Base-by-base conservation (phyloP, 2,329 filamentous ascomycete species). In the Ambrosiella beaveri region DNA sequence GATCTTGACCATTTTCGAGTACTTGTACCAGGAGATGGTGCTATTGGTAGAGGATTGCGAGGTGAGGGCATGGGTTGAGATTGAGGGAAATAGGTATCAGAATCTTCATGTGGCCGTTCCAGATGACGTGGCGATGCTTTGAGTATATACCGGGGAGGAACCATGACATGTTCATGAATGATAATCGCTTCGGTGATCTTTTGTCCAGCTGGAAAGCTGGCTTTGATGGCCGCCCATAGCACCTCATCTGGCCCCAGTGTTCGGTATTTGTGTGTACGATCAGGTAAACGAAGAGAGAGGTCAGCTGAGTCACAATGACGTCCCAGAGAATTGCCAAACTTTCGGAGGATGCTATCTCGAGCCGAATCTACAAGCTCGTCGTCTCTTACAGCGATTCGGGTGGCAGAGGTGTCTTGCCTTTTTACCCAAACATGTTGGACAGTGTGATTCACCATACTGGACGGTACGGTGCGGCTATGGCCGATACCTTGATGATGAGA, bases 341-440 rank as follows among this genome's bases (percentile, higher is more conserved):
- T 97, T 66, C 81, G 82, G 64, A 97, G 74, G 59, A 97, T 93
- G 75, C 88, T 81, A 64, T 96, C 93, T 64, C 91, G 85, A 62
- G 95, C 84, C 70, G 96, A 91, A 69, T 98, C 93, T 59, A 97
- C 90, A 64, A 97, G 73, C 66, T 95, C 89, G 65, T 94, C 88
- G 65, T 95, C 86, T 64, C 81, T 78, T 65, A 95, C 86, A 61
- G 85, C 82, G 58, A 98, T 85, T 65, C 93, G 76, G 12, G 93
- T 98, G 44, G 91, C 82, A 59, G 91, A 96, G 60, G 84, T 86
- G 63, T 84, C 79, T 17, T 86, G 86, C 65, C 91, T 80, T 74
- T 86, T 93, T 67, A 97, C 91, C 93, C 93, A 98, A 65, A 97
- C 83, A 75, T 95, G 96, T 68, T 88, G 79, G 59, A 83, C 83